Base-by-base conservation (phyloP, 345 rosid species). In the Excoecaria agallocha region DNA sequence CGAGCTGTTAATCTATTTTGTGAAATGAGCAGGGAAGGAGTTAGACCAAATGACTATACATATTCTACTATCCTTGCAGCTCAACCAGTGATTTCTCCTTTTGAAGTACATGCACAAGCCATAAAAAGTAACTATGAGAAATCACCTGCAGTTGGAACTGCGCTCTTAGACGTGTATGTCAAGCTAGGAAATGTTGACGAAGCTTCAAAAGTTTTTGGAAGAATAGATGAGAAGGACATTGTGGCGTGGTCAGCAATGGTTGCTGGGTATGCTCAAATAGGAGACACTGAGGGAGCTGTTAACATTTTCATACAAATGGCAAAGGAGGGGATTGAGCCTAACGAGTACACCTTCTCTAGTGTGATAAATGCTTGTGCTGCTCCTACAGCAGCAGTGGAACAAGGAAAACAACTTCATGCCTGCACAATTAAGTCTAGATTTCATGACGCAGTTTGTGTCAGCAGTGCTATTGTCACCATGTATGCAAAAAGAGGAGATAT, bases 161-260 rank as follows among this genome's bases (percentile, higher is more conserved):
- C 97, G 64, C 92, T 94, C 70, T 71, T 94, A 57, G 93, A 92
- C 83, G 92, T 96, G 59, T 92, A 92, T 82, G 77, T 94, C 41
- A 89, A 88, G 81, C 71, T 82, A 63, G 90, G 91, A 56, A 67
- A 85, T 63, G 48, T 87, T 25, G 79, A 82, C 6, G 90, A 87
- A 70, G 97, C 96, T 77, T 83, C 84, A 19, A 84, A 76, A 76
- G 87, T 84, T 74, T 94, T 90, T 64, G 70, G 78, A 35, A 57
- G 77, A 63, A 88, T 90, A 58, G 84, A 79, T 46, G 91, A 87
- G 72, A 90, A 87, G 77, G 98, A 94, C 69, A 84, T 89, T 58
- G 91, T 94, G 49, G 89, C 98, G 63, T 94, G 98, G 97, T 94
- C 98, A 12, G 98, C 97, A 6, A 83, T 94, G 92, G 75, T 90